phyloP scores from a whole-genome alignment of 768 basidiomycete genomes.

The Lyophyllum atratum region DNA sequence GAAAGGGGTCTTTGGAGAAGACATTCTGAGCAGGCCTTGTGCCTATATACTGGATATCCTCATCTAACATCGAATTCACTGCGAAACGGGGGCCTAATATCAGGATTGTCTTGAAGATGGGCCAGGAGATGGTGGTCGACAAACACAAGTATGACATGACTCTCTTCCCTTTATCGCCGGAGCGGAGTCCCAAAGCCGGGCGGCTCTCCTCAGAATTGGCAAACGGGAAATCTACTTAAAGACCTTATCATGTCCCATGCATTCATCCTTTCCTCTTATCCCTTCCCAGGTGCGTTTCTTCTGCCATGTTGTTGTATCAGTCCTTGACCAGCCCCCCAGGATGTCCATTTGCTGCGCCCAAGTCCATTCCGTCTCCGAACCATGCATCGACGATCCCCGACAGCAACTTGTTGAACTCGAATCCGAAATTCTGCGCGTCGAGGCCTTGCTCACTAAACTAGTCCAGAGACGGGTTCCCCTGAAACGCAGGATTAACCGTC shows the following conservation, averaged over 20 bases:
- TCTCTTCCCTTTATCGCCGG: slow-evolving; percentile 15
- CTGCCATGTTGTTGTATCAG: neutral
- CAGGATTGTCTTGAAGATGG: slow-evolving; percentile 6
- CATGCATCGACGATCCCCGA: slow-evolving; percentile 15
- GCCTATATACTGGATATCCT: slow-evolving; percentile 65
- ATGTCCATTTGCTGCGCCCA: slow-evolving; percentile 3
- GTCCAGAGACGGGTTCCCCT: slow-evolving; percentile 14
- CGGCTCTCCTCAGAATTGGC: slow-evolving; percentile 8
- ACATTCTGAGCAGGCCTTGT: slow-evolving; percentile 32
- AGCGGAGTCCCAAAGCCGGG: slow-evolving; percentile 14
- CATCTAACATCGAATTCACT: slow-evolving; percentile 41
- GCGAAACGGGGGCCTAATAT: neutral
- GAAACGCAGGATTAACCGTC: slow-evolving; percentile 18
- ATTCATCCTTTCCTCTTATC: neutral
- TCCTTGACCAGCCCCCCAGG: neutral
- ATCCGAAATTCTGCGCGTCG: slow-evolving; percentile 12
- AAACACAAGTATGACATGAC: slow-evolving; percentile 9
- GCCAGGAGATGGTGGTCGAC: slow-evolving; percentile 11
- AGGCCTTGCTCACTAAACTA: slow-evolving; percentile 14
- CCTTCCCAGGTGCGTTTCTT: neutral
- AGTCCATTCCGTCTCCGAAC: neutral
- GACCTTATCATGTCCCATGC: slow-evolving; percentile 2
- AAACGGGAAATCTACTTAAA: neutral
- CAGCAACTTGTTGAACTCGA: slow-evolving; percentile 16
- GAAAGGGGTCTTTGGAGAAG: slow-evolving; percentile 24